Evolutionary conservation across 192 early-diverging fungal genomes (phyloP), one percentile per base, ranked within the genome.

Genomic region (Thamnidium elegans): DNA sequence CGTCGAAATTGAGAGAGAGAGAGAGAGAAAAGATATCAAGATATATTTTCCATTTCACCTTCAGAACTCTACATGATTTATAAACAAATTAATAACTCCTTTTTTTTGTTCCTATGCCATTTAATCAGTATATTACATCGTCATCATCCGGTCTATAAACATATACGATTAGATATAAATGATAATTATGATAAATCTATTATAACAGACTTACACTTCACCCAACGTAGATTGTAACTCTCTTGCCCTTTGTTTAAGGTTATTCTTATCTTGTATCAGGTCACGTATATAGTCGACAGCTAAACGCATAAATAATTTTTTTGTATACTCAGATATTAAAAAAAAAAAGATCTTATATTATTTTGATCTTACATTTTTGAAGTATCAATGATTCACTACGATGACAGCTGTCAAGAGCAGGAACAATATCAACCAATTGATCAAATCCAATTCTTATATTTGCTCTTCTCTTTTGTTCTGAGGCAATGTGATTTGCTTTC

Each of bases 381-480:
- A 94, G 72, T 62, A 95, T 94, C 44, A 91, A 78, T 8, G 89
- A 90, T 70, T 93, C 91, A 60, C 87, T 89, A 45, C 88, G 81
- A 73, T 93, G 92, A 31, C 86, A 86, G n/a, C 86, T 86, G 47
- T 83, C 90, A 59, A 95, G 73, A 8, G 85, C 86, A 26, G 93
- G 92, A 42, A 95, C 91, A 51, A 92, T 86, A 51, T 90, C 88
- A 17, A 91, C 88, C 44, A 97, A 83, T 66, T 90, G 85, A 71
- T 94, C 92, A 72, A 94, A 94, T 14, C 94, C 94, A 39, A 84
- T 70, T 10, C 91, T 84, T 71, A 97, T 97, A 66, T 95, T 93
- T 54, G 91, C 88, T 31, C 94, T 81, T 56, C 94, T 87, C 69
- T 93, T 91, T 74, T 97, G 93, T 70, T 96, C 94, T 14, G 90